phyloP scores from a whole-genome alignment of 192 early-diverging fungal species.

The Coemansia sp. region DNA sequence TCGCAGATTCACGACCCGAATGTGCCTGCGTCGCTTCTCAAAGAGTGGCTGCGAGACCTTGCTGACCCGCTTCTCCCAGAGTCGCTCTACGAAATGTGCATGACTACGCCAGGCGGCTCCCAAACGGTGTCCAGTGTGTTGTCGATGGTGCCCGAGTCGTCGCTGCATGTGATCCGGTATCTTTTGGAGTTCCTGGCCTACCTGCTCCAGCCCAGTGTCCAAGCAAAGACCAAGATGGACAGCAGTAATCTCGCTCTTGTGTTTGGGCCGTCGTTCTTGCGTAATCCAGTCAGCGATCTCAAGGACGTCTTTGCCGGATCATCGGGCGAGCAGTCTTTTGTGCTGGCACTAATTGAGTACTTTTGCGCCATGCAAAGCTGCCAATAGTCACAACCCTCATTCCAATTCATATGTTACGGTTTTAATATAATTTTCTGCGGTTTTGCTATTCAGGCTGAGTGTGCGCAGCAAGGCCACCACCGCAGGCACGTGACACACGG shows the following conservation, averaged over 20 bases:
- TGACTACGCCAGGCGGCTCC: slow-evolving; percentile 59
- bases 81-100: slow-evolving; percentile 75
- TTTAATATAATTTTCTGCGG: not conserved
- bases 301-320: slow-evolving; percentile 60
- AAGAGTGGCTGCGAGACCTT: slow-evolving; percentile 92
- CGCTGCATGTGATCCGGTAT: slow-evolving; percentile 65
- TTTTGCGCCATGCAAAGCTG: not conserved
- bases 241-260: slow-evolving; percentile 90
- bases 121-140: slow-evolving; percentile 57
- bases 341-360: slow-evolving; percentile 36
- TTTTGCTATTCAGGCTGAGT: not conserved
- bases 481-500: no score
- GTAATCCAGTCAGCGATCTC: slow-evolving; percentile 75
- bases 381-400: not conserved
- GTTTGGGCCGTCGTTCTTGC: slow-evolving; percentile 91
- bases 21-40: slow-evolving; percentile 87
- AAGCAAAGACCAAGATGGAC: slow-evolving; percentile 85
- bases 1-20: slow-evolving; percentile 80
- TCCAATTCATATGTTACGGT: not conserved
- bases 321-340: slow-evolving; percentile 52
- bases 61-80: slow-evolving; percentile 86
- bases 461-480: not conserved
- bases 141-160: slow-evolving; percentile 13
- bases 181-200: slow-evolving; percentile 81
- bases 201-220: slow-evolving; percentile 71